These are phyloP conservation scores for Hyphopichia homilentoma DNA, from an alignment of 805 yeast species.

Conservation along the genomic window DNA sequence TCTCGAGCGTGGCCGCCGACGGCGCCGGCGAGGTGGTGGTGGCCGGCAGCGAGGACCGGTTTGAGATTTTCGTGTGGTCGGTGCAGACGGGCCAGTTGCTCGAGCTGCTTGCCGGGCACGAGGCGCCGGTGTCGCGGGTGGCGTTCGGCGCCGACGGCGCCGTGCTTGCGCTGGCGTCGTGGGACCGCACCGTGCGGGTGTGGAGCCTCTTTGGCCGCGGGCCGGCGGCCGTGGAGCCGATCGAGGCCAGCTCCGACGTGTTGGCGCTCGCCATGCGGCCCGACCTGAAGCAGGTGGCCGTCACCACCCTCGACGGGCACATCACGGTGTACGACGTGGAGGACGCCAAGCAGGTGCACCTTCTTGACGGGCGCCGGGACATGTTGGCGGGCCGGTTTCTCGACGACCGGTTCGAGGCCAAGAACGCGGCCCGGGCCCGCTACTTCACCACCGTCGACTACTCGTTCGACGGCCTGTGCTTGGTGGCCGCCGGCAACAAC, in stretches of 20 bases:
- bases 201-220: slow-evolving; percentile 92
- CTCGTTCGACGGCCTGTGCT: slow-evolving; percentile 83
- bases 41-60: slow-evolving; percentile 89
- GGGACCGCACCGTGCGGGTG: slow-evolving; percentile 93
- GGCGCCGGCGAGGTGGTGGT: slow-evolving; percentile 96
- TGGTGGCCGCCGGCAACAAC: slow-evolving; percentile 92
- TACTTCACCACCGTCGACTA: slow-evolving; percentile 77
- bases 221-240: slow-evolving; percentile 87
- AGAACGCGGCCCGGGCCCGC: slow-evolving; percentile 80
- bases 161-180: slow-evolving; percentile 82
- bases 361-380: slow-evolving; percentile 83
- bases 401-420: slow-evolving; percentile 77
- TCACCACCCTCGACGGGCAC: slow-evolving; percentile 85
- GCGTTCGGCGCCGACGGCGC: slow-evolving; percentile 79
- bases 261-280: slow-evolving; percentile 81
- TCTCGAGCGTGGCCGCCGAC: slow-evolving; percentile 86
- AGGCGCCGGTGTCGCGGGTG: slow-evolving; percentile 88
- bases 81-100: slow-evolving; percentile 92
- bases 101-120: slow-evolving; percentile 88
- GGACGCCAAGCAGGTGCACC: slow-evolving; percentile 72
- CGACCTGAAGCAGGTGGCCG: slow-evolving; percentile 89
- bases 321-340: slow-evolving; percentile 80
- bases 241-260: slow-evolving; percentile 81
- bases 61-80: slow-evolving; percentile 93
- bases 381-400: slow-evolving; percentile 80